phyloP scores from a whole-genome alignment of 257 asterid genomes.

The Eucommia ulmoides region DNA sequence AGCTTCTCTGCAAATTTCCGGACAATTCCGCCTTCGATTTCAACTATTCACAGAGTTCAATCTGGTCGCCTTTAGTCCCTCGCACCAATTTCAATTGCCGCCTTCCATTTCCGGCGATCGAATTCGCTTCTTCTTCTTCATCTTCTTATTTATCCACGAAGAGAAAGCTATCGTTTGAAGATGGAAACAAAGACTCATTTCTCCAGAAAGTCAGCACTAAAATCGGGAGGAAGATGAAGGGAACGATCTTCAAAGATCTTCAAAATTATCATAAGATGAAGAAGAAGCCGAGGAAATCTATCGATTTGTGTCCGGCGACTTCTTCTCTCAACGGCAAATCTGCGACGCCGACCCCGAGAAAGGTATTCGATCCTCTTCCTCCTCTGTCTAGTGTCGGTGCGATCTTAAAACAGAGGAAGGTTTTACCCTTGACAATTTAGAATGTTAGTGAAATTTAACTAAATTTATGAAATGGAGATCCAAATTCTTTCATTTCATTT shows the following conservation, averaged over 20 bases:
- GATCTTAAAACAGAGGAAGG: background rate
- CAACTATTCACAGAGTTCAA: conserved; percentile 83
- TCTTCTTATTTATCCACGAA: too few relatives aligned
- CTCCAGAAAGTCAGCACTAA: conserved; percentile 31
- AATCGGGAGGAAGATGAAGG: conserved; percentile 44
- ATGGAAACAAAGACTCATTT: background rate
- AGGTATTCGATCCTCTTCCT: conserved; percentile 24
- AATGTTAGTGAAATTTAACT: background rate
- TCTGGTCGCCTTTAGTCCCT: conserved; percentile 83
- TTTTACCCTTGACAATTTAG: background rate
- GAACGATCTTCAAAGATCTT: conserved; percentile 22
- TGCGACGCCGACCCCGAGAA: conserved; percentile 28
- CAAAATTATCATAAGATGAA: conserved; percentile 26
- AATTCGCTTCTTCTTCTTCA: background rate
- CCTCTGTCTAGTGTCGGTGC: background rate
- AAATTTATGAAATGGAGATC: background rate
- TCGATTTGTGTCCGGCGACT: conserved; percentile 27
- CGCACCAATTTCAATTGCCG: conserved; percentile 1
- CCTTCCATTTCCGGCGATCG: conserved; percentile 7
- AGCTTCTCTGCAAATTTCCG: conserved; percentile 67
- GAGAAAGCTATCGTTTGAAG: conserved; percentile 26
- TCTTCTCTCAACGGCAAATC: conserved; percentile 23
- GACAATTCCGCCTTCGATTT: conserved; percentile 81
- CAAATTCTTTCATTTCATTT: background rate
- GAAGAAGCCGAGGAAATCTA: conserved; percentile 12